These are phyloP conservation scores for Crithidia bombi DNA, from an alignment of 208 protist genomes.

Conservation along the genomic window DNA sequence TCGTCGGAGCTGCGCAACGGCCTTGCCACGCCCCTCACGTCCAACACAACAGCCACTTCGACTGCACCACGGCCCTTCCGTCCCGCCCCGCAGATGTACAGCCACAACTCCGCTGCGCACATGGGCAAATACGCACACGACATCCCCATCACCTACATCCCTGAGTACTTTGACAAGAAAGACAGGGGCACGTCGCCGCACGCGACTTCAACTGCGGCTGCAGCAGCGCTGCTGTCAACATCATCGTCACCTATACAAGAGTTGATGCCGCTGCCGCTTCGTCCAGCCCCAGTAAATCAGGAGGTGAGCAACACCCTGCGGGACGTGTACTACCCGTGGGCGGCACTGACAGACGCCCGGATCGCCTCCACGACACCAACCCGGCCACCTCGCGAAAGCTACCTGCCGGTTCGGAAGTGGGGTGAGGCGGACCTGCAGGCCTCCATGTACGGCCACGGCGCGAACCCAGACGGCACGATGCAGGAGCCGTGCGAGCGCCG, in stretches of 20 bases:
- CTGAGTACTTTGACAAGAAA: conserved; percentile 27
- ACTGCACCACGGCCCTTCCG: conserved; percentile 18
- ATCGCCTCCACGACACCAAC: not conserved
- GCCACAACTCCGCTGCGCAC: conserved; percentile 21
- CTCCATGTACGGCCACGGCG: conserved; percentile 21
- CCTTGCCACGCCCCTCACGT: not conserved
- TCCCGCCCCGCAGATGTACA: conserved; percentile 27
- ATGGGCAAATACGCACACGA: conserved; percentile 27
- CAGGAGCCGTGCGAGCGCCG: conserved; percentile 24
- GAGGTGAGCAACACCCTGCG: conserved; percentile 18
- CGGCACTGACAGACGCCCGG: conserved; percentile 1
- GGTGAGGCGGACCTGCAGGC: conserved; percentile 9
- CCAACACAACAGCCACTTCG: not conserved
- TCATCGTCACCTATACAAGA: too few species aligned
- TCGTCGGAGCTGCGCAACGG: not conserved
- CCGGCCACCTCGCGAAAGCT: conserved; percentile 12
- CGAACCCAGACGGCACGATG: conserved; percentile 22
- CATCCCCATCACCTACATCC: conserved; percentile 31
- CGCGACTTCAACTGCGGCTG: not conserved
- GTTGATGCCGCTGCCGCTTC: conserved; percentile 32
- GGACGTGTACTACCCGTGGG: conserved; percentile 29
- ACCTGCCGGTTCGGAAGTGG: conserved; percentile 25
- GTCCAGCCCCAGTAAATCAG: conserved; percentile 11
- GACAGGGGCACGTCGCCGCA: not conserved
- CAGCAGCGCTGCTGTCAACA: not conserved